These are phyloP conservation scores for Lanzia echinophila DNA, from an alignment of 2,329 filamentous ascomycete species.

Conservation along the genomic window DNA sequence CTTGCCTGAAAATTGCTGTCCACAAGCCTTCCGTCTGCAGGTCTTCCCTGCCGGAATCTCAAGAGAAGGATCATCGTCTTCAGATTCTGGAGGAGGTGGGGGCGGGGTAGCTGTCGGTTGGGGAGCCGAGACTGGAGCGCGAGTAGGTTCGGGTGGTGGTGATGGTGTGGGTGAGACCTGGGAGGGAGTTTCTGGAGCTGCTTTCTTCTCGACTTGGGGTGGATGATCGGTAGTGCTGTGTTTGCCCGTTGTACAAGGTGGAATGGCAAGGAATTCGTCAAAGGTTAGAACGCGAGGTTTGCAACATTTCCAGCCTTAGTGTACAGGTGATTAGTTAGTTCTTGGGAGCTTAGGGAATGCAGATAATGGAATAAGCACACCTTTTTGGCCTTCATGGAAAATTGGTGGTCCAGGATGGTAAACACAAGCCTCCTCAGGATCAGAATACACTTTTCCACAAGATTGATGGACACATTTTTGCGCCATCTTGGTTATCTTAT, in stretches of 20 bases:
- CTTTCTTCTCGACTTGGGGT: conserved; percentile 54
- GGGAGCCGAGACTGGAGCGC: conserved; percentile 40
- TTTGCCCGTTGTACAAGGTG: conserved; percentile 86
- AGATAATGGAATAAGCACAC: conserved; percentile 39
- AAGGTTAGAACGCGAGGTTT: conserved; percentile 95
- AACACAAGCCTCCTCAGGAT: conserved; percentile 74
- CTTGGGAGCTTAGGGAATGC: not conserved
- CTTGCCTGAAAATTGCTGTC: conserved; percentile 53
- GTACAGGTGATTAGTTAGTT: not conserved
- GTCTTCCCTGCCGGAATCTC: conserved; percentile 66
- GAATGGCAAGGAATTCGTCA: conserved; percentile 91
- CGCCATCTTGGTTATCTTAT: conserved; percentile 30
- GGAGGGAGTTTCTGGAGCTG: conserved; percentile 27
- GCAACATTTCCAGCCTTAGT: conserved; percentile 98
- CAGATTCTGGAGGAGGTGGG: conserved; percentile 65
- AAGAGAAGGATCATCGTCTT: conserved; percentile 75
- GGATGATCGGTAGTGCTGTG: conserved; percentile 80
- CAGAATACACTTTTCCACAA: conserved; percentile 81
- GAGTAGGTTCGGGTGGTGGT: conserved; percentile 37
- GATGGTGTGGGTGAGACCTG: conserved; percentile 43
- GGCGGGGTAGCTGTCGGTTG: conserved; percentile 38
- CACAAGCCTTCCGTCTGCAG: conserved; percentile 75
- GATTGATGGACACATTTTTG: conserved; percentile 95
- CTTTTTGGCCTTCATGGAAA: conserved; percentile 98
- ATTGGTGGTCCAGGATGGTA: conserved; percentile 92